Percentiles rank a stretch among this genome's conserved stretches.
Conservation (phyloP, 2,329 filamentous ascomycete genomes). For the Metarhizium guizhouense region DNA sequence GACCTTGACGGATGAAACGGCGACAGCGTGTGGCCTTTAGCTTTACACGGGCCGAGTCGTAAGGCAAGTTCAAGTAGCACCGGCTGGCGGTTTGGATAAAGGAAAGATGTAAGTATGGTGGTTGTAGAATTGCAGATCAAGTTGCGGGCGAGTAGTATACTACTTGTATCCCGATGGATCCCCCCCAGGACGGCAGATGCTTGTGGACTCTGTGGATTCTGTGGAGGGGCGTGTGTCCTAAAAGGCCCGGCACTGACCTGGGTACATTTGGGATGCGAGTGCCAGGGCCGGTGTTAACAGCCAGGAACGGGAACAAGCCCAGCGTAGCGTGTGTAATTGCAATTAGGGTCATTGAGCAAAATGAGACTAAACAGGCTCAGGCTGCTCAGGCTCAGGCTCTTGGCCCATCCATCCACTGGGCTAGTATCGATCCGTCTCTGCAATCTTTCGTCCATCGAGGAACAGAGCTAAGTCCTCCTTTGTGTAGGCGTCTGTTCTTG, state of each 20-base stretch:
- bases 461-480: constrained; percentile 7
- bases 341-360: constrained; percentile 5
- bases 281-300: constrained; percentile 26
- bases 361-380: constrained; percentile 4
- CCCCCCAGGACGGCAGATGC: constrained; percentile 31
- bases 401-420: constrained; percentile 2
- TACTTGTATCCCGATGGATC: constrained; percentile 35
- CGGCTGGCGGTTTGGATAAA: constrained; percentile 2
- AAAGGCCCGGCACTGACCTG: constrained; percentile 39
- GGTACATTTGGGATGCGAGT: constrained; percentile 15
- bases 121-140: constrained; percentile 13
- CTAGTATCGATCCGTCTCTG: constrained; percentile 8
- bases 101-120: constrained; percentile 3
- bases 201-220: constrained; percentile 13
- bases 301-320: constrained; percentile 28
- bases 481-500: constrained; percentile 38
- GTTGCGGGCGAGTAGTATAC: constrained; percentile 37
- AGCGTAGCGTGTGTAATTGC: constrained; percentile 6
- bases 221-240: constrained; percentile 37
- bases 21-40: constrained; percentile 3
- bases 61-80: background rate
- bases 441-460: background rate
- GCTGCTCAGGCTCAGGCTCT: background rate
- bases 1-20: background rate
- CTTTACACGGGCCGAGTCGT: constrained; percentile 4